Conservation (phyloP, 495 filamentous ascomycete genomes). For the Penicillium desertorum region DNA sequence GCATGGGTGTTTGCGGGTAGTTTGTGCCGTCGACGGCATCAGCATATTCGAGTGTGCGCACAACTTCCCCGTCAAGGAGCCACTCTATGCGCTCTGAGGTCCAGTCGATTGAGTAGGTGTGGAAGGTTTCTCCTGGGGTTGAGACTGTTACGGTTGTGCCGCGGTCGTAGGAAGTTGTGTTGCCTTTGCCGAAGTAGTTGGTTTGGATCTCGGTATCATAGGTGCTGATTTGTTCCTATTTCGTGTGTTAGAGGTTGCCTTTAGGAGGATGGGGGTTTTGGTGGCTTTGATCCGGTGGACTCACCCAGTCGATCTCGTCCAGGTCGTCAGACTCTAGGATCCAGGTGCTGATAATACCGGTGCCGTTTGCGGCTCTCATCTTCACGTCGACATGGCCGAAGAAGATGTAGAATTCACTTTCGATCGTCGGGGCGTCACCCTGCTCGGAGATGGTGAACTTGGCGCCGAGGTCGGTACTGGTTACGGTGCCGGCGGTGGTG, state of each 20-base stretch:
- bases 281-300: conserved; percentile 20
- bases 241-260: neutral
- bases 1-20: conserved; percentile 91
- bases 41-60: conserved; percentile 66
- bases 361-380: conserved; percentile 70
- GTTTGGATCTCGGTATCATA: conserved; percentile 68
- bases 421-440: conserved; percentile 73
- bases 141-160: conserved; percentile 56
- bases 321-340: conserved; percentile 86
- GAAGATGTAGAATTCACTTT: conserved; percentile 76
- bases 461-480: conserved; percentile 53
- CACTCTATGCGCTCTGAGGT: conserved; percentile 70
- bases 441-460: conserved; percentile 70
- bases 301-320: conserved; percentile 94
- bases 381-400: conserved; percentile 73
- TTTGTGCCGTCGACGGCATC: conserved; percentile 62
- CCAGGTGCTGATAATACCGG: conserved; percentile 74
- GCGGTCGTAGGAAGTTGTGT: conserved; percentile 75
- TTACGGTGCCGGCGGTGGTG: conserved; percentile 56
- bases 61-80: conserved; percentile 73
- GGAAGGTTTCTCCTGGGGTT: conserved; percentile 66
- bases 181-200: conserved; percentile 94
- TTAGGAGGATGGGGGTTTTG: neutral
- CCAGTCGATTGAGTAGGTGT: conserved; percentile 90
- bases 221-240: conserved; percentile 57